Base-by-base conservation (phyloP, 352 stramenopile genomes). In the Phytophthora gonapodyides region DNA sequence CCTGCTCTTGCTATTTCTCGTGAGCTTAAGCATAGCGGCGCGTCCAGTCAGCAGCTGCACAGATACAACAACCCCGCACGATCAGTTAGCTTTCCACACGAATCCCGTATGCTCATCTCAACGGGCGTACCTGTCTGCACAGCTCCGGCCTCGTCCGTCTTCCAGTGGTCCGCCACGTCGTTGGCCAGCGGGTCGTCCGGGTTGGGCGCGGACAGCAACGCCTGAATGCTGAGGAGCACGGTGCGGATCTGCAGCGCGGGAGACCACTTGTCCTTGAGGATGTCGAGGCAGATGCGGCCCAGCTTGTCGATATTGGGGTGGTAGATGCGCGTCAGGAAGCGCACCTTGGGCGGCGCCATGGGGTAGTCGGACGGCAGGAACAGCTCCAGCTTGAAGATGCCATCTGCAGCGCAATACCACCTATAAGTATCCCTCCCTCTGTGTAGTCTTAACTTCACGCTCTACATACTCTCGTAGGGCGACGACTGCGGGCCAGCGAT, bases 191-290 rank as follows among this genome's bases (percentile, higher is more conserved):
- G 97, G 75, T 99, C 92, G 82, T 98, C 93, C 37, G 97, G 97
- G 84, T 99, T 99, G 1, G 96, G 97, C 17, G 94, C 96, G 49
- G 87, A 98, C 49, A 99, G 78, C 49, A 99, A 83, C 19, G 96
- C 85, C 71, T 99, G 97, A 72, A 99, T 99, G 64, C 88, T 98
- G 52, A 99, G 78, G 15, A 99, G 80, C 47, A 99, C 96, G 2
- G 96, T 99, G 69, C 96, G 82, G 75, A 99, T 99, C 84, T 99
- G 96, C 40, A 99, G 84, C n/a, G 96, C 97, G 1, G 97, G 97
- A 49, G 93, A 98, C 97, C 97, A 99, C 78, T 99, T 99, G 82
- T 99, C 96, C 76, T 99, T 99, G 56, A 99, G 82, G 72, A 99
- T 99, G 70, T 99, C 97, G 43, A 99, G 86, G 64, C 97, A 99